Evolutionary conservation across 768 basidiomycete genomes (phyloP), one percentile per base, ranked within the genome.

Genomic region (Mycena sanguinolenta): DNA sequence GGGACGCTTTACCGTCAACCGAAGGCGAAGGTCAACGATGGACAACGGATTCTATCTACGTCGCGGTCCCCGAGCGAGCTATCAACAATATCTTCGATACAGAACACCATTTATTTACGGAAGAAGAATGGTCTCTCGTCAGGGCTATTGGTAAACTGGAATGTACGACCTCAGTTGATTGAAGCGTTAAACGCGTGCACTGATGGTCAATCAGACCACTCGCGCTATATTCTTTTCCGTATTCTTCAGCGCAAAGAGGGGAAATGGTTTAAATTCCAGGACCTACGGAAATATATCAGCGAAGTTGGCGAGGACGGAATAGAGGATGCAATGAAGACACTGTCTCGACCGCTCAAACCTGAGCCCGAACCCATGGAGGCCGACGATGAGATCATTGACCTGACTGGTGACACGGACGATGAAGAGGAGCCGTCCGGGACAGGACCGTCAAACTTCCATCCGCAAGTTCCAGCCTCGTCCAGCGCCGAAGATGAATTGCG

Each of bases 141-240:
- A 6, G 27, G 2, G 27, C 42, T 16, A 55, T 67, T 14, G 52
- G 32, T 10, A 5, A 10, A 0, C 14, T 70, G 28, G 23, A 65
- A 34, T 73, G 71, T 73, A 58, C 1, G 64, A 8, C 19, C 53
- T 21, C 44, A 4, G 25, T 36, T 54, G n/a, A 16, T 19, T 19
- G n/a, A 25, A 36, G 1, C 16, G 55, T 38, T 27, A 14, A 34
- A 19, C 42, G 36, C 28, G 32, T 38, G 2, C 17, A 32, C 42
- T 30, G 16, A 46, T 4, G 5, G 36, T 10, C 23, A 12, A 16
- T 1, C 63, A 87, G 86, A 86, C 73, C 75, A 81, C 46, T 81
- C 85, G 2, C 80, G 84, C 10, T 89, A 86, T 77, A 80, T 88
- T 12, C 81, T 87, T 57, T 79, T 84, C 21, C 81, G 88, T 12